Evolutionary conservation across 306 rosid species (phyloP).

Genomic region (Lithocarpus polystachyus): DNA sequence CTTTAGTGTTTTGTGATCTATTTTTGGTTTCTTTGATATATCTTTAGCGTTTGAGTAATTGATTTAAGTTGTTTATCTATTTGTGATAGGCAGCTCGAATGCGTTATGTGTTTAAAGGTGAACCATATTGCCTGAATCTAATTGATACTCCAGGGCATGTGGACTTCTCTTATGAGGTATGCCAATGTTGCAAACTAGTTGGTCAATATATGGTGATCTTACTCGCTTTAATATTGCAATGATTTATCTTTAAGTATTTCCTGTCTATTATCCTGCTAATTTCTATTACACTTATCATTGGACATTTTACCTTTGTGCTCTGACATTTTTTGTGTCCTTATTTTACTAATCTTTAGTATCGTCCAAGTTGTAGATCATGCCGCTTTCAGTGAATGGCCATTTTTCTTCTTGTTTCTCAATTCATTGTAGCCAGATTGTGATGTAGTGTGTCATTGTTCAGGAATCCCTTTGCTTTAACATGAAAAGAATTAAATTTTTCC

Average conservation of each 20-base stretch:
- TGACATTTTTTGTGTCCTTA: neutral
- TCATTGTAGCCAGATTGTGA: neutral
- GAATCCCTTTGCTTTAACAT: neutral
- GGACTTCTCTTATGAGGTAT: constrained; percentile 91
- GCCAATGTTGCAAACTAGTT: constrained; percentile 1
- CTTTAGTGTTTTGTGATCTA: neutral
- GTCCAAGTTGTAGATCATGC: neutral
- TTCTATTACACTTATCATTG: neutral
- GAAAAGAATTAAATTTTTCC: neutral
- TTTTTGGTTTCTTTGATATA: constrained; percentile 3
- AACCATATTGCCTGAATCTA: constrained; percentile 76
- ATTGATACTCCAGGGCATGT: constrained; percentile 99
- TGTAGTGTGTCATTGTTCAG: neutral
- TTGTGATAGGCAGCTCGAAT: constrained; percentile 82
- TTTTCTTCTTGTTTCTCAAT: neutral
- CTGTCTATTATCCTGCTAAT: neutral
- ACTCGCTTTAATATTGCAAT: neutral
- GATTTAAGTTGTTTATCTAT: constrained; percentile 19
- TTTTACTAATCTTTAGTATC: neutral
- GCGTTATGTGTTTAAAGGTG: constrained; percentile 57
- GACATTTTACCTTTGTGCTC: neutral
- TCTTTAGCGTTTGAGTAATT: constrained; percentile 9
- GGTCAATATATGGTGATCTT: neutral
- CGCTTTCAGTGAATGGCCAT: neutral
- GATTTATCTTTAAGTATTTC: neutral